Evolutionary conservation across 2,329 filamentous ascomycete species (phyloP).

Genomic region (Penicillium vulpinum): DNA sequence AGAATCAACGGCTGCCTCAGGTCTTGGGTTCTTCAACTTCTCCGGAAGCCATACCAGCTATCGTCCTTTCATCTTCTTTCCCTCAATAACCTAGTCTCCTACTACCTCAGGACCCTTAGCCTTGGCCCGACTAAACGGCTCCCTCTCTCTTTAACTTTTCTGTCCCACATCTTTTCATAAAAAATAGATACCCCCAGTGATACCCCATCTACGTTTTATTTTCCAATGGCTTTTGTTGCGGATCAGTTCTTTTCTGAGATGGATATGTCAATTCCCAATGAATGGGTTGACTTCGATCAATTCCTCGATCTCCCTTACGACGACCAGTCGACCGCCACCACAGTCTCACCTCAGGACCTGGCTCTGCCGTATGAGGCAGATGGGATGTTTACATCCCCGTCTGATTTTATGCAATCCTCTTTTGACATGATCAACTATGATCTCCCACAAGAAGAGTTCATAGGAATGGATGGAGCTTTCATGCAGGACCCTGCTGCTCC

Average conservation of each 20-base stretch:
- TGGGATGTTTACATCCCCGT: conserved; percentile 21
- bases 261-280: conserved; percentile 24
- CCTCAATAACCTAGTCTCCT: not conserved
- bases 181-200: conserved; percentile 7
- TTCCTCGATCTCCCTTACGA: conserved; percentile 36
- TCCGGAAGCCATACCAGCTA: conserved; percentile 4
- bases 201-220: conserved; percentile 4
- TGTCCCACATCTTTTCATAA: not conserved
- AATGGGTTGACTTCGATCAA: conserved; percentile 38
- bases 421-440: conserved; percentile 29
- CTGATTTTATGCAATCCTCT: conserved; percentile 21
- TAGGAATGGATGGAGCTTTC: conserved; percentile 19
- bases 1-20: conserved; percentile 17
- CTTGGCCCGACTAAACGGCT: not conserved
- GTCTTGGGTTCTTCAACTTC: conserved; percentile 22
- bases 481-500: conserved; percentile 15
- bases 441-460: conserved; percentile 18
- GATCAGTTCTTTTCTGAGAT: conserved; percentile 29
- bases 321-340: conserved; percentile 31
- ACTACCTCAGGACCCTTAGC: not conserved
- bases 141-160: not conserved
- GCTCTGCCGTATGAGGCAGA: conserved; percentile 30
- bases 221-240: conserved; percentile 28
- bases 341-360: conserved; percentile 32
- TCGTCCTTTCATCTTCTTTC: conserved; percentile 4